Percentiles rank a stretch among this genome's conserved stretches.
Evolutionary conservation across 768 basidiomycete species (phyloP).

Genomic region (Pleurotus salmoneostramineus): DNA sequence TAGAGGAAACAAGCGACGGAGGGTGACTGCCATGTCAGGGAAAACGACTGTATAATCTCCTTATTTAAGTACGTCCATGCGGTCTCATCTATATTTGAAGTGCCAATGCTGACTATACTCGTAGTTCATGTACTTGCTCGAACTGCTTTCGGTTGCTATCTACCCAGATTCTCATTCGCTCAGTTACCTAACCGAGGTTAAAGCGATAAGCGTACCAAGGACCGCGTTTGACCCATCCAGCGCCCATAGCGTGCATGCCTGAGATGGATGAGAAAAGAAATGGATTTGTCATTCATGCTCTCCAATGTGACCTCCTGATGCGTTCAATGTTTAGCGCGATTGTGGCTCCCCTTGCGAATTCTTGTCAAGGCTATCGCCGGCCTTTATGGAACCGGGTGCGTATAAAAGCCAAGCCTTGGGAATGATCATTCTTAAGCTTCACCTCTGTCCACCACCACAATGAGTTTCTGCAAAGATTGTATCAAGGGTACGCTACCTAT

Average conservation of each 20-base stretch:
- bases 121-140: too few species aligned
- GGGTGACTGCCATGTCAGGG: conserved; percentile 26
- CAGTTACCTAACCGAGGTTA: too few species aligned
- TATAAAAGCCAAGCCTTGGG: background rate
- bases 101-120: too few species aligned
- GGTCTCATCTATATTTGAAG: too few species aligned
- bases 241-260: too few species aligned
- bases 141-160: too few species aligned
- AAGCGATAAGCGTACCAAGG: too few species aligned
- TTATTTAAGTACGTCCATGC: too few species aligned
- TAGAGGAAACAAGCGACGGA: conserved; percentile 63
- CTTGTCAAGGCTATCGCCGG: background rate
- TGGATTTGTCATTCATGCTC: background rate
- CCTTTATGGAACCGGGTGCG: background rate
- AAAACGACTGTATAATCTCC: conserved; percentile 6
- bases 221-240: too few species aligned
- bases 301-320: background rate
- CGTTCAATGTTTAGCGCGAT: background rate
- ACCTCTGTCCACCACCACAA: conserved; percentile 13
- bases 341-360: background rate
- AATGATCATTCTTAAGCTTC: background rate
- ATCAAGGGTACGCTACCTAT: conserved; percentile 26
- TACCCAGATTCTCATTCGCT: too few species aligned
- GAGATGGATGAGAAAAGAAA: too few species aligned
- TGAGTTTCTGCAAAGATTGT: conserved; percentile 51